Conservation (phyloP, 441 rosid species). For the Pelargonium myrrhifolium region DNA sequence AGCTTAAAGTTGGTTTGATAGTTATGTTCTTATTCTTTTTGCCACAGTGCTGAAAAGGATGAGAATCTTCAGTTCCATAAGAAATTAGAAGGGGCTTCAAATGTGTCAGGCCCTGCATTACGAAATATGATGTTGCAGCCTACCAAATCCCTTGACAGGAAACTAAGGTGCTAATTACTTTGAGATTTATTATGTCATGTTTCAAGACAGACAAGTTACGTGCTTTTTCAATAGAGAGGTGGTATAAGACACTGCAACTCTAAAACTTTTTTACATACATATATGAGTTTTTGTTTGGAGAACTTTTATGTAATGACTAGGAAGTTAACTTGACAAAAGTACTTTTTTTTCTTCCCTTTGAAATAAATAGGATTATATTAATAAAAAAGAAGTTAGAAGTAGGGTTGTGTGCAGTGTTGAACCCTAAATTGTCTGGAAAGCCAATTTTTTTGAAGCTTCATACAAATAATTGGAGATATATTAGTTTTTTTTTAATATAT, state of each 20-base stretch:
- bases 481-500: background rate
- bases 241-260: background rate
- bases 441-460: background rate
- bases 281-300: too few relatives aligned
- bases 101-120: conserved; percentile 56
- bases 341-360: background rate
- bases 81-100: conserved; percentile 61
- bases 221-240: background rate
- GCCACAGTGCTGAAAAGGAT: conserved; percentile 74
- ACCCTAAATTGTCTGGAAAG: background rate
- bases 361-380: background rate
- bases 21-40: conserved; percentile 22
- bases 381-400: background rate
- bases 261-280: background rate
- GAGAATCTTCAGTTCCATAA: conserved; percentile 59
- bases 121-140: conserved; percentile 67
- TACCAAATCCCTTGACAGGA: conserved; percentile 50
- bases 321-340: background rate
- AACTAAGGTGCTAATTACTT: conserved; percentile 48
- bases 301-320: background rate
- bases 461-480: background rate
- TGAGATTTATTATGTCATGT: background rate
- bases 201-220: background rate
- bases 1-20: conserved; percentile 10
- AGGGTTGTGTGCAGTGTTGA: background rate